Evolutionary conservation across 768 basidiomycete species (phyloP).

Genomic region (Favolaschia claudopus): DNA sequence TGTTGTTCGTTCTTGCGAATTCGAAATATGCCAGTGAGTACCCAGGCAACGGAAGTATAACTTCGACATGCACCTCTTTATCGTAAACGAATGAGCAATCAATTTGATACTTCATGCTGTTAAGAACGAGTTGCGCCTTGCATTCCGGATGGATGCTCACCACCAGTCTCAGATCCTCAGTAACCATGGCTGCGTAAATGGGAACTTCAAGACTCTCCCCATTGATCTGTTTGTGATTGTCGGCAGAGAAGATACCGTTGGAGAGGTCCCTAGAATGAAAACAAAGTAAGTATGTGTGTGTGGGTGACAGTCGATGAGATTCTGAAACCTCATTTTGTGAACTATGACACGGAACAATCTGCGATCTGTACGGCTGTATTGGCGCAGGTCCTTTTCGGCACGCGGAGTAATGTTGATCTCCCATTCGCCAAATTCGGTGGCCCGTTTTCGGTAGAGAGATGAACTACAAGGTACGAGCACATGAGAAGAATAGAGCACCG

Average conservation of each 20-base stretch:
- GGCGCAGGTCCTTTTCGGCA: constrained; percentile 28
- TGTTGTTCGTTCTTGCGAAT: constrained; percentile 16
- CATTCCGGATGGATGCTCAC: too few relatives aligned
- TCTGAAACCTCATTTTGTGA: constrained; percentile 54
- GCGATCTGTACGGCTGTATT: constrained; percentile 40
- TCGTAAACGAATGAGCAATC: constrained; percentile 6
- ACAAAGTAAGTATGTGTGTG: neutral
- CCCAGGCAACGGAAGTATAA: neutral
- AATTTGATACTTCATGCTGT: constrained; percentile 23
- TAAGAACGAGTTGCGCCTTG: too few relatives aligned
- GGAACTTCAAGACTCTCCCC: constrained; percentile 24
- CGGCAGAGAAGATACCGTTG: constrained; percentile 55
- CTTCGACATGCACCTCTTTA: neutral
- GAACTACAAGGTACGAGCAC: constrained; percentile 10
- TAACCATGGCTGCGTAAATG: constrained; percentile 16
- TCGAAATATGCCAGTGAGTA: neutral
- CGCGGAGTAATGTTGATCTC: constrained; percentile 46
- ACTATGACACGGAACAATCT: constrained; percentile 48
- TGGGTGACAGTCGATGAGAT: neutral
- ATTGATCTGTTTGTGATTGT: constrained; percentile 54
- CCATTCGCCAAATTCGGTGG: constrained; percentile 39
- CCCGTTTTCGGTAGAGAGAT: constrained; percentile 12
- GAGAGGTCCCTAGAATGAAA: constrained; percentile 49
- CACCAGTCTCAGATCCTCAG: constrained; percentile 8
- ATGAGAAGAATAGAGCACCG: neutral